These are phyloP conservation scores for Tolypocladium inflatum DNA, from an alignment of 2,329 filamentous ascomycete genomes.

Conservation along the genomic window DNA sequence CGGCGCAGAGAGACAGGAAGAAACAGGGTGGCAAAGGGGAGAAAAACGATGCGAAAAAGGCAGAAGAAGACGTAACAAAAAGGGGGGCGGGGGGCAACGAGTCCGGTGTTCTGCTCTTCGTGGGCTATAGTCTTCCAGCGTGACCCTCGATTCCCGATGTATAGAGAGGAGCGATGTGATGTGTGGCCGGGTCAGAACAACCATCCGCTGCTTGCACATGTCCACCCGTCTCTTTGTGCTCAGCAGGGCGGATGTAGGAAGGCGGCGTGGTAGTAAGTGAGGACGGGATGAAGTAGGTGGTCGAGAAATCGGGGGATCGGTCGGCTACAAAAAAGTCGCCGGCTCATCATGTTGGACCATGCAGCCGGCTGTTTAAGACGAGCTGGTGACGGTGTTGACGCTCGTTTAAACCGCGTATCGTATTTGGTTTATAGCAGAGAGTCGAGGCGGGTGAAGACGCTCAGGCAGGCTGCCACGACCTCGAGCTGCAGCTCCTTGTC, in stretches of 20 bases:
- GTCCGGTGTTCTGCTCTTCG: background rate
- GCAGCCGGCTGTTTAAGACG: background rate
- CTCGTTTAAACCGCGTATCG: background rate
- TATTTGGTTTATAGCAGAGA: conserved; percentile 64
- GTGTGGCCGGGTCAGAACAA: background rate
- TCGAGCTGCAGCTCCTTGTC: conserved; percentile 95
- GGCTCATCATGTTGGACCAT: background rate
- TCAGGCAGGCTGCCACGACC: conserved; percentile 92
- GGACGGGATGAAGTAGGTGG: background rate
- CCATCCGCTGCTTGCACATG: background rate
- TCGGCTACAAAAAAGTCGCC: background rate
- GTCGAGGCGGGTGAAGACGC: conserved; percentile 94
- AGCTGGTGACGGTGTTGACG: background rate
- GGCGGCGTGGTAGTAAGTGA: background rate
- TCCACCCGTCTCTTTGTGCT: background rate
- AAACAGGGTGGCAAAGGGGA: background rate
- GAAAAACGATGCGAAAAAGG: background rate
- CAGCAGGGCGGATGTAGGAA: background rate
- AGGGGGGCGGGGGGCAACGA: background rate
- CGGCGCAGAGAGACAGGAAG: background rate
- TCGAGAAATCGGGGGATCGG: background rate
- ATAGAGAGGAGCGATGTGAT: background rate
- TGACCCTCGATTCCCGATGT: background rate
- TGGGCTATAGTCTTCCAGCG: background rate
- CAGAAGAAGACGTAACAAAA: background rate